Conservation (phyloP, 345 rosid species). For the Rubroshorea leprosula region DNA sequence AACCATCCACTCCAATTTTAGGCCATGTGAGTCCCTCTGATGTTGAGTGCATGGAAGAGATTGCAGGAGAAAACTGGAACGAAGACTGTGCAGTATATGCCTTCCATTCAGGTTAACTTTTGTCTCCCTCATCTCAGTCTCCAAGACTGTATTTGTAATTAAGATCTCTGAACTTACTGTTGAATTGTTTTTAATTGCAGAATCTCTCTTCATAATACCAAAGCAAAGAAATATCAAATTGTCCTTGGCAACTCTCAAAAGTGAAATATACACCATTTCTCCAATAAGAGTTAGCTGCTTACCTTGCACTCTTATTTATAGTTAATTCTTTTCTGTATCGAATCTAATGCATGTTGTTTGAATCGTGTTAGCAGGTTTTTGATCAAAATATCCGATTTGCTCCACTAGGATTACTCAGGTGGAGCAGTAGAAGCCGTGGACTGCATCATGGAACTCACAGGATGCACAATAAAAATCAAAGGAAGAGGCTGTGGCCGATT, state of each 20-base stretch:
- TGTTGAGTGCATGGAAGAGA: conserved; percentile 44
- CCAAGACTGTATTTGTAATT: conserved; percentile 3
- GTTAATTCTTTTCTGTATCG: too few relatives aligned
- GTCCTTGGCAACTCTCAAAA: conserved; percentile 33
- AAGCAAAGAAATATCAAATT: conserved; percentile 35
- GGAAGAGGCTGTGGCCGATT: conserved; percentile 48
- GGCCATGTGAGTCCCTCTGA: conserved; percentile 36
- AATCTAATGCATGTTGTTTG: too few relatives aligned
- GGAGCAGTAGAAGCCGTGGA: conserved; percentile 52
- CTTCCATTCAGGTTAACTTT: conserved; percentile 36
- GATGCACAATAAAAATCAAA: conserved; percentile 22
- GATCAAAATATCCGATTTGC: conserved; percentile 30
- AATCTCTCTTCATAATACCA: conserved; percentile 28
- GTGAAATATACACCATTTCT: conserved; percentile 45
- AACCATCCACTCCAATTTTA: conserved; percentile 21
- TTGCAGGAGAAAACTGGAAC: conserved; percentile 42
- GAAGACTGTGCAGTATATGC: conserved; percentile 49
- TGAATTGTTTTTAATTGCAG: conserved; percentile 21
- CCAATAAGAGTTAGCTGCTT: conserved; percentile 37
- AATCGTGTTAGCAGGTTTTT: conserved; percentile 31
- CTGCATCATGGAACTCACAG: conserved; percentile 15
- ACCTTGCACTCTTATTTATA: not conserved
- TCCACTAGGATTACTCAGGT: conserved; percentile 52
- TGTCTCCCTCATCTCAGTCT: not conserved
- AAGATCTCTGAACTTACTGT: not conserved